These are phyloP conservation scores for Phycomyces nitens DNA, from an alignment of 192 early-diverging fungal species.

Conservation along the genomic window DNA sequence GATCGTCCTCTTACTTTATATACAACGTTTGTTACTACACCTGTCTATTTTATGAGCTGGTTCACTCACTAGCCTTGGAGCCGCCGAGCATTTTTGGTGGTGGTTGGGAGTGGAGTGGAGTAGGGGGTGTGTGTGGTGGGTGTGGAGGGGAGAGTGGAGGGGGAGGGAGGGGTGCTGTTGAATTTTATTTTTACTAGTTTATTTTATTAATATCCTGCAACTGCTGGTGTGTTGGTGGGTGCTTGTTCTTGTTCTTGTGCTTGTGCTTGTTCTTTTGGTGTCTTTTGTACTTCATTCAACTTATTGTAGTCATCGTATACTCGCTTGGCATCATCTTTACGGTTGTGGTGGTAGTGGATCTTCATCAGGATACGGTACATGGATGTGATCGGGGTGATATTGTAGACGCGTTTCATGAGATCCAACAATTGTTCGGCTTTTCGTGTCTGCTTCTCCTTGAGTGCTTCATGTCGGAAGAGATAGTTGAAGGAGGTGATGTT, in stretches of 20 bases:
- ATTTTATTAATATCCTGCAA: no score
- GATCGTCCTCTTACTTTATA: no score
- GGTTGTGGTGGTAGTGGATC: slow-evolving; percentile 27
- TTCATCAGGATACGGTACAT: slow-evolving; percentile 30
- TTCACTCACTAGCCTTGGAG: no score
- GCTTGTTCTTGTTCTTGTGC: not conserved
- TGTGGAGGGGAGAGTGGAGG: no score
- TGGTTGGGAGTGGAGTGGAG: no score
- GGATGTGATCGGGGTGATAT: slow-evolving; percentile 20
- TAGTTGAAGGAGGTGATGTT: slow-evolving; percentile 36
- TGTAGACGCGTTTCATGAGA: slow-evolving; percentile 23
- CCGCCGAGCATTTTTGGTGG: no score
- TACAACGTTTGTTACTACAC: no score
- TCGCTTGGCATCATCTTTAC: slow-evolving; percentile 26
- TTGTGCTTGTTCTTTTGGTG: not conserved
- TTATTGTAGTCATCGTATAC: slow-evolving; percentile 15
- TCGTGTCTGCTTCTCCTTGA: slow-evolving; percentile 17
- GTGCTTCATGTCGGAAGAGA: slow-evolving; percentile 32
- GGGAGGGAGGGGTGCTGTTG: no score
- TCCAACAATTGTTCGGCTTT: slow-evolving; percentile 27
- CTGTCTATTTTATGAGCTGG: no score
- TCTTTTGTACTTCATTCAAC: not conserved
- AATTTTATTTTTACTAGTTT: no score
- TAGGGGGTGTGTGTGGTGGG: no score
- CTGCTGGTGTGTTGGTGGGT: no score